Percentiles rank a stretch among this genome's conserved stretches.
phyloP scores from a whole-genome alignment of 345 rosid genomes.

The rapeseed (Brassica napus) region DNA sequence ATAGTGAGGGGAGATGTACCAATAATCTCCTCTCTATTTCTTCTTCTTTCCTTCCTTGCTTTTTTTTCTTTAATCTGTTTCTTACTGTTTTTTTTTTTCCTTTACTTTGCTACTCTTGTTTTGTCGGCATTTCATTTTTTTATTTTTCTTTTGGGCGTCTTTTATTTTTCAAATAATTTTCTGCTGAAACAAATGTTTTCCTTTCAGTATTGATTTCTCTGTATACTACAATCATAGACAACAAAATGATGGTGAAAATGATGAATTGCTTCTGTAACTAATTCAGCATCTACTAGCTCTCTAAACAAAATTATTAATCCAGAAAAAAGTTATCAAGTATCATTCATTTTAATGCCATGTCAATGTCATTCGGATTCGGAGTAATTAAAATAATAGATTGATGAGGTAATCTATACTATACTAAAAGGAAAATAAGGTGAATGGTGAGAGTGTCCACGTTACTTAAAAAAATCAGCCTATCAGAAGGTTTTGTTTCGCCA shows the following conservation, averaged over 20 bases:
- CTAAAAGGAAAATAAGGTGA: too few relatives aligned
- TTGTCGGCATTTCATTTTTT: not conserved
- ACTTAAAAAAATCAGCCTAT: too few relatives aligned
- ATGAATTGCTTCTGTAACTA: not conserved
- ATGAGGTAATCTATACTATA: too few relatives aligned
- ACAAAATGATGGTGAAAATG: not conserved
- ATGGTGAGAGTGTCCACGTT: too few relatives aligned
- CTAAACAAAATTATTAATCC: not conserved
- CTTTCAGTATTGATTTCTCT: not conserved
- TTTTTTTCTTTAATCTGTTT: not conserved
- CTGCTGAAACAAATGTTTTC: not conserved
- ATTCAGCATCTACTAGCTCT: not conserved
- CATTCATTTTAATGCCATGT: not conserved
- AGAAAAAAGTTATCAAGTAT: not conserved
- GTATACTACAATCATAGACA: not conserved
- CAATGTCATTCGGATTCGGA: not conserved
- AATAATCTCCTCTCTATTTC: not conserved
- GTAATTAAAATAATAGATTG: not conserved
- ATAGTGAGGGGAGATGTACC: not conserved
- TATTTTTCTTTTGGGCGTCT: not conserved
- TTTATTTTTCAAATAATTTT: not conserved
- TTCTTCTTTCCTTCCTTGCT: not conserved
- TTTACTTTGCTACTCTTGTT: not conserved
- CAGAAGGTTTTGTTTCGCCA: too few relatives aligned
- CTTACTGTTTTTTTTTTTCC: not conserved